Evolutionary conservation across 2,329 filamentous ascomycete species (phyloP).

Genomic region (Botrytis byssoidea): DNA sequence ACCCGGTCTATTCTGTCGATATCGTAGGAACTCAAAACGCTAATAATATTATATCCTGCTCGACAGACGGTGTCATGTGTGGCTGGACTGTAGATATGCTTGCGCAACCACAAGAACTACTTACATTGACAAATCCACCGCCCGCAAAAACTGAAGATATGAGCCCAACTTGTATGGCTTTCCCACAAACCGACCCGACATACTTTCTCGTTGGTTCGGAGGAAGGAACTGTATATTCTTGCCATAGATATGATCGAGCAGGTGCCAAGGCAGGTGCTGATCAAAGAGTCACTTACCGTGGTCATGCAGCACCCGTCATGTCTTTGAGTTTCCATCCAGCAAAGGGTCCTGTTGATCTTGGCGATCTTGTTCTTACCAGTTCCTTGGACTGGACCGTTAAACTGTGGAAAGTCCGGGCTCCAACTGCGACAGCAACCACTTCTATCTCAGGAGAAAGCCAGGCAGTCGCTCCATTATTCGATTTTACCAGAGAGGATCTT

Average conservation of each 20-base stretch:
- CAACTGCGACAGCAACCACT: constrained; percentile 66
- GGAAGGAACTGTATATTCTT: constrained; percentile 94
- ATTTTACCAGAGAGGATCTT: constrained; percentile 91
- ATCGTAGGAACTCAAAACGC: constrained; percentile 98
- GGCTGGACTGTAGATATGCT: constrained; percentile 99
- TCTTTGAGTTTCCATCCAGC: constrained; percentile 94
- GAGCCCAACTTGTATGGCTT: constrained; percentile 89
- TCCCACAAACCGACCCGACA: constrained; percentile 91
- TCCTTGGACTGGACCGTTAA: constrained; percentile 97
- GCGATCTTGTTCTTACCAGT: constrained; percentile 88
- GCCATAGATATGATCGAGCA: constrained; percentile 94
- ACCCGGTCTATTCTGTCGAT: constrained; percentile 92
- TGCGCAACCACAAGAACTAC: constrained; percentile 89
- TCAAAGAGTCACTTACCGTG: constrained; percentile 80
- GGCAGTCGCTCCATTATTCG: constrained; percentile 71
- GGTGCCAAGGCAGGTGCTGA: constrained; percentile 97
- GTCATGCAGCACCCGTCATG: constrained; percentile 93
- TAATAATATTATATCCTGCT: constrained; percentile 97
- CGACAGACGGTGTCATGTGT: constrained; percentile 93
- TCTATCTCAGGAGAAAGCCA: constrained; percentile 48
- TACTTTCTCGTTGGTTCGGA: constrained; percentile 97
- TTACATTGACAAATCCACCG: constrained; percentile 81
- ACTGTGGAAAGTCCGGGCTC: constrained; percentile 89
- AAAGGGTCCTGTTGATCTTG: constrained; percentile 87
- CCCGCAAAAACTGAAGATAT: constrained; percentile 92